Base-by-base conservation (phyloP, 495 filamentous ascomycete species). In the Talaromyces liani region DNA sequence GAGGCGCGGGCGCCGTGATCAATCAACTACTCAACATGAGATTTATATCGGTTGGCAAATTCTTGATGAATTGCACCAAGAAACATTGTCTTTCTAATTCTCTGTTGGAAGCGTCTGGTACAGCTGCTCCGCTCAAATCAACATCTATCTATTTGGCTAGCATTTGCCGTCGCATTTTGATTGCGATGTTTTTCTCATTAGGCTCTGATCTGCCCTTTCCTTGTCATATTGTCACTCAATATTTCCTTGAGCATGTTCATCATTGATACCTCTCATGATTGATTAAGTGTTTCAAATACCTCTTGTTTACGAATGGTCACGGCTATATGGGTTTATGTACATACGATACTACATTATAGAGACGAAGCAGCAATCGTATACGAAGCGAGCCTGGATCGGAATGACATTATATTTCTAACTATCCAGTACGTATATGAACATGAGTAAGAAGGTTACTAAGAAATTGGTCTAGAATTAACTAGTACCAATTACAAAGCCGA, bases 331-430 rank as follows among this genome's bases (percentile, higher is more conserved):
- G 10, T 56, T 56, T 27, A 56, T 56, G 53, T 56, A 56, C 22
- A 56, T 56, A 56, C 53, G 29, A 14, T 56, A 27, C 53, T 56
- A 56, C 53, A 56, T 29, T 27, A 56, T 56, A 56, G 53, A 56
- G 53, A 27, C 22, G 53, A 56, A 56, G 10, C 53, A 56, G 53
- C 53, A 29, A 56, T 56, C 45, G 27, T 56, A 56, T n/a, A 56
- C 53, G 53, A 56, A 56, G 53, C 53, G 53, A 27, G 53, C 8
- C n/a, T 29, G 53, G 53, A 56, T 27, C 14, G 18, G 53, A 16
- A 56, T 45, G 14, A 3, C 14, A 45, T 45, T 36, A 36, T 2
- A 24, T 24, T 24, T 24, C 22, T 24, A 24, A 24, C 22, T 24
- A 24, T 24, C 1, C 2, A 24, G 22, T 24, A 24, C 22, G 22